Percentiles rank a stretch among this genome's conserved stretches.
Evolutionary conservation across 2,329 filamentous ascomycete genomes (phyloP).

Genomic region (Meredithiella fracta): DNA sequence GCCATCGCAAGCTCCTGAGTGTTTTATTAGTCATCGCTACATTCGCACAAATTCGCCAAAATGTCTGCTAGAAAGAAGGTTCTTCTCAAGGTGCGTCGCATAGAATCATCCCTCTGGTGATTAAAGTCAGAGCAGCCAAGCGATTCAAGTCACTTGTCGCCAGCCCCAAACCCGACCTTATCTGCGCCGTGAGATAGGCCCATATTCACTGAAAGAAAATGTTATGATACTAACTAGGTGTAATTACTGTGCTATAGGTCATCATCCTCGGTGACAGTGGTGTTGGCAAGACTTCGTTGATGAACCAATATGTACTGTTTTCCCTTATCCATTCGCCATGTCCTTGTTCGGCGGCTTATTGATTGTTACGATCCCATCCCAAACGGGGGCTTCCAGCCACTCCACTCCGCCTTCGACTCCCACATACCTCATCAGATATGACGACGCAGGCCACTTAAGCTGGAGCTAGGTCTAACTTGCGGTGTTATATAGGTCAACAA

Average conservation of each 20-base stretch:
- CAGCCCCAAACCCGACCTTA: not conserved
- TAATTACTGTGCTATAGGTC: slow-evolving; percentile 44
- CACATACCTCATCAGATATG: not conserved
- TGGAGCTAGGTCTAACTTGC: not conserved
- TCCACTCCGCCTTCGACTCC: not conserved
- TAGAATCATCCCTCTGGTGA: not conserved
- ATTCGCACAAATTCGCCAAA: slow-evolving; percentile 19
- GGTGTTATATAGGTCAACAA: slow-evolving; percentile 81
- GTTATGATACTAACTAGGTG: slow-evolving; percentile 4
- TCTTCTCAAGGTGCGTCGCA: slow-evolving; percentile 55
- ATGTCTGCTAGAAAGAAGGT: slow-evolving; percentile 84
- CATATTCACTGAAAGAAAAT: not conserved
- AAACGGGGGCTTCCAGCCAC: not conserved
- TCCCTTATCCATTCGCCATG: slow-evolving; percentile 7
- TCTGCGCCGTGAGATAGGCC: not conserved
- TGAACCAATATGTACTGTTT: slow-evolving; percentile 97
- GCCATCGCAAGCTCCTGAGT: not conserved
- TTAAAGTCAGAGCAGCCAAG: not conserved
- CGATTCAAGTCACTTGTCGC: not conserved
- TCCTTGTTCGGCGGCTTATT: not conserved
- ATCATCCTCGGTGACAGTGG: slow-evolving; percentile 98
- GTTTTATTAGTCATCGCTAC: not conserved
- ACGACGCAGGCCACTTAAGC: too few relatives aligned
- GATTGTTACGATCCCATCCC: not conserved
- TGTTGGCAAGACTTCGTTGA: slow-evolving; percentile 97